Evolutionary conservation across 441 rosid genomes (phyloP).

Genomic region (Gossypium laxum): DNA sequence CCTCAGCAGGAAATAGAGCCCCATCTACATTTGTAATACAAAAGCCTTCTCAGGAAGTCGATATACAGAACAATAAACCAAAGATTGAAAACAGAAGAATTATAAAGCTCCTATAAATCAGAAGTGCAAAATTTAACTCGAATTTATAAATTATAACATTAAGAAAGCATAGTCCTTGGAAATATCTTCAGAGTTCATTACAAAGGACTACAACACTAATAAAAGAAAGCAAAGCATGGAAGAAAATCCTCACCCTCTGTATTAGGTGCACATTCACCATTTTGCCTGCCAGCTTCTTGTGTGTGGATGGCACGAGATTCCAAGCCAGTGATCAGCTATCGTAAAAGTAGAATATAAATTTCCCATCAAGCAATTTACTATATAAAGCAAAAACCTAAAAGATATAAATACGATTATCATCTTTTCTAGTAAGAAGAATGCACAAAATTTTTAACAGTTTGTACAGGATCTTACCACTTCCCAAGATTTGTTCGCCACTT

Average conservation of each 20-base stretch:
- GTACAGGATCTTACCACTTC: slow-evolving; percentile 39
- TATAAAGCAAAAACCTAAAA: slow-evolving; percentile 10
- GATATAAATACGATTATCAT: background rate
- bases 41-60: slow-evolving; percentile 25
- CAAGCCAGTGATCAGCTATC: slow-evolving; percentile 57
- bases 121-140: background rate
- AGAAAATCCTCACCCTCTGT: slow-evolving; percentile 39
- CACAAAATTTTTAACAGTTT: background rate
- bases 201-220: background rate
- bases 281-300: slow-evolving; percentile 39
- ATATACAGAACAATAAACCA: slow-evolving; percentile 14
- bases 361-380: slow-evolving; percentile 12
- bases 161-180: background rate
- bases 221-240: background rate
- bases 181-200: background rate
- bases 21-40: slow-evolving; percentile 35
- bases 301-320: slow-evolving; percentile 45
- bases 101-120: background rate
- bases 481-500: slow-evolving; percentile 61
- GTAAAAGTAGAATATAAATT: slow-evolving; percentile 31
- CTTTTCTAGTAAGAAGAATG: slow-evolving; percentile 5
- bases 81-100: background rate
- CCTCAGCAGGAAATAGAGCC: slow-evolving; percentile 34
- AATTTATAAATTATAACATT: background rate
- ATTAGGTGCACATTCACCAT: slow-evolving; percentile 21